Conservation (phyloP, 306 rosid genomes). For the Citrullus colocynthis region DNA sequence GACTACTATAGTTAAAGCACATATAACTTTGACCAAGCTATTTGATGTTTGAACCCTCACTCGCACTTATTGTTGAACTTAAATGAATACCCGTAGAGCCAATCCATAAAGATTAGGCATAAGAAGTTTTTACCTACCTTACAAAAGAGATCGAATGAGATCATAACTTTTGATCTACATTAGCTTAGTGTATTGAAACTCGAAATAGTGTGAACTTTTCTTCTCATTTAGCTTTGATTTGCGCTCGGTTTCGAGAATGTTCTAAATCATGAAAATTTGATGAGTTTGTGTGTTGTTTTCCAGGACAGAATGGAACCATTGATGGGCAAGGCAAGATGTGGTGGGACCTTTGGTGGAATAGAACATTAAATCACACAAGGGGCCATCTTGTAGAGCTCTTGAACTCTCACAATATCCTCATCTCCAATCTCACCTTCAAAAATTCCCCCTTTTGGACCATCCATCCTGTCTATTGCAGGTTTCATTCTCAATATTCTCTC, state of each 20-base stretch:
- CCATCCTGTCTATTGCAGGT: constrained; percentile 97
- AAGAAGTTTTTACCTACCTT: no score
- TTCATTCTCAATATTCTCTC: background rate
- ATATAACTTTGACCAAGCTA: no score
- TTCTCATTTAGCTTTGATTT: background rate
- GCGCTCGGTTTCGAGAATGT: background rate
- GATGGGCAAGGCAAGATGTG: constrained; percentile 93
- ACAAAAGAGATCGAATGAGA: background rate
- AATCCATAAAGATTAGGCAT: no score
- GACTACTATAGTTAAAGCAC: no score
- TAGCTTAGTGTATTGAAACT: background rate
- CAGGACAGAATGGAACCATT: constrained; percentile 82
- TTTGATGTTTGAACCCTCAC: no score
- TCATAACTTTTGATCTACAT: background rate
- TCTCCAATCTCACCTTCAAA: constrained; percentile 75
- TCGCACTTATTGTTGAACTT: no score
- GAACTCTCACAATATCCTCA: constrained; percentile 58
- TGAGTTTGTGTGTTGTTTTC: constrained; percentile 5
- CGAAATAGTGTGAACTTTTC: background rate
- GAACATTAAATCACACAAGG: constrained; percentile 72
- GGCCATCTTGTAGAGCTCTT: constrained; percentile 90
- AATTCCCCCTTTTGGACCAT: constrained; percentile 97
- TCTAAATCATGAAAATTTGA: background rate
- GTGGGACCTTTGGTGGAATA: constrained; percentile 99
- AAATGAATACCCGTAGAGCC: no score